Percentiles rank a stretch among this genome's conserved stretches.
Conservation (phyloP, 441 rosid genomes). For the Brassica hybrid region DNA sequence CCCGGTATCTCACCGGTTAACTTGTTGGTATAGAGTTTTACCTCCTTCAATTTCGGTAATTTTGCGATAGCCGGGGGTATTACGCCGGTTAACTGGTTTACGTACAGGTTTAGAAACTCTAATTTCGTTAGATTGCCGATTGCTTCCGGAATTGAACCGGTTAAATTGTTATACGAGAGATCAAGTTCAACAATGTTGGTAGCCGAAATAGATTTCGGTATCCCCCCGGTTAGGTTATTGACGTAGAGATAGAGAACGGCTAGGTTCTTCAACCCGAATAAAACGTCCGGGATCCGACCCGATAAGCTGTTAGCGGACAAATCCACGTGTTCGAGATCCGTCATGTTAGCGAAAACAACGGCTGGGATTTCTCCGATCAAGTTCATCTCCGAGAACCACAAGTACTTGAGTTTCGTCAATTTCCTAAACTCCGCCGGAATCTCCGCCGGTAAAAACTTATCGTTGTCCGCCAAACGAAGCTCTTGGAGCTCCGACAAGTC, state of each 20-base stretch:
- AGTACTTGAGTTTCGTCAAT: constrained; percentile 50
- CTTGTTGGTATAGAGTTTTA: constrained; percentile 57
- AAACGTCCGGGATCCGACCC: constrained; percentile 56
- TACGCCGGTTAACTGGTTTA: constrained; percentile 64
- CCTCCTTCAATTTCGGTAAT: constrained; percentile 47
- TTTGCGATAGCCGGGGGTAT: constrained; percentile 59
- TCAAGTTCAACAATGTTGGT: constrained; percentile 54
- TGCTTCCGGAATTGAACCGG: constrained; percentile 66
- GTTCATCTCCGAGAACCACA: constrained; percentile 60
- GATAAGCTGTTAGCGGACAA: constrained; percentile 54
- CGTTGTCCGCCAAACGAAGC: constrained; percentile 53
- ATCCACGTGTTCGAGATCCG: constrained; percentile 59
- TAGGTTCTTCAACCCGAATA: constrained; percentile 64
- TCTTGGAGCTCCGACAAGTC: constrained; percentile 62
- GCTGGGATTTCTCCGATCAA: constrained; percentile 74
- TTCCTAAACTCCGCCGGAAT: constrained; percentile 69
- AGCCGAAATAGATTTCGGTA: constrained; percentile 53
- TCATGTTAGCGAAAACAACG: constrained; percentile 49
- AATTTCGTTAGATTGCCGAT: constrained; percentile 64
- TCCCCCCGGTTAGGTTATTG: constrained; percentile 60
- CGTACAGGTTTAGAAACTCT: constrained; percentile 44
- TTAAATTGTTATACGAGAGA: constrained; percentile 58
- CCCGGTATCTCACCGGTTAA: constrained; percentile 74
- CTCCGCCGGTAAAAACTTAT: constrained; percentile 50
- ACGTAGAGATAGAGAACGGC: constrained; percentile 48